Conservation (phyloP, 2,329 filamentous ascomycete genomes). For the Rutstroemia sp. region DNA sequence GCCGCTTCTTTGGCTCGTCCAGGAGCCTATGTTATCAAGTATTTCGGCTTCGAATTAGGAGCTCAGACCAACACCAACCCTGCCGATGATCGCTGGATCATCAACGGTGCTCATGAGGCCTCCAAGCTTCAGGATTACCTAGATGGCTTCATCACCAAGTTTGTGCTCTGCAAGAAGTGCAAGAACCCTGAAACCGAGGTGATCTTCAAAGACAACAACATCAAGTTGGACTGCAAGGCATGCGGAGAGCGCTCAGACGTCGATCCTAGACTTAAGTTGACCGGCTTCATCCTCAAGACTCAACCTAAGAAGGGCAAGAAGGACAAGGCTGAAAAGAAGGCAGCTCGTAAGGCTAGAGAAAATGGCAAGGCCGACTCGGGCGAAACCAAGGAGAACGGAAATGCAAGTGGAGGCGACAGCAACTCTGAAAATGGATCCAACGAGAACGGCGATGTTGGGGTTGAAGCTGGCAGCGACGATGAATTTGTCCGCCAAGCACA, state of each 20-base stretch:
- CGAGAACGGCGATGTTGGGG: slow-evolving; percentile 38
- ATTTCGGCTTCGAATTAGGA: slow-evolving; percentile 97
- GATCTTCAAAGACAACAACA: slow-evolving; percentile 86
- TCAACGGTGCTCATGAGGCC: slow-evolving; percentile 96
- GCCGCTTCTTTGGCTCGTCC: slow-evolving; percentile 87
- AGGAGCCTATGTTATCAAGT: slow-evolving; percentile 96
- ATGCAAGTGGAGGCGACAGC: slow-evolving; percentile 57
- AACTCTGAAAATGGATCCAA: slow-evolving; percentile 50
- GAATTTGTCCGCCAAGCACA: slow-evolving; percentile 75
- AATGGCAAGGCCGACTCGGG: slow-evolving; percentile 45
- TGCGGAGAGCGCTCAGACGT: slow-evolving; percentile 91
- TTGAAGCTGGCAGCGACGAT: slow-evolving; percentile 78
- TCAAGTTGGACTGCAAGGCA: slow-evolving; percentile 95
- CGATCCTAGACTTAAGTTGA: slow-evolving; percentile 89
- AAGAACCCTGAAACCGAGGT: slow-evolving; percentile 99
- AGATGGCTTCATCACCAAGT: slow-evolving; percentile 96
- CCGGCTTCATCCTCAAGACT: slow-evolving; percentile 95
- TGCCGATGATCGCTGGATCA: slow-evolving; percentile 98
- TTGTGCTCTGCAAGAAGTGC: slow-evolving; percentile 99
- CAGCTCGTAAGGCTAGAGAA: slow-evolving; percentile 77
- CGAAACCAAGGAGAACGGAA: slow-evolving; percentile 42
- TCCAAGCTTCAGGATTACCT: slow-evolving; percentile 96
- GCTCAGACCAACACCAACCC: slow-evolving; percentile 98
- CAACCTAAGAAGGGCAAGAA: slow-evolving; percentile 96
- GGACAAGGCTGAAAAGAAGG: slow-evolving; percentile 89